Evolutionary conservation across 2,329 filamentous ascomycete species (phyloP).

Genomic region (Zymoseptoria crescenta): DNA sequence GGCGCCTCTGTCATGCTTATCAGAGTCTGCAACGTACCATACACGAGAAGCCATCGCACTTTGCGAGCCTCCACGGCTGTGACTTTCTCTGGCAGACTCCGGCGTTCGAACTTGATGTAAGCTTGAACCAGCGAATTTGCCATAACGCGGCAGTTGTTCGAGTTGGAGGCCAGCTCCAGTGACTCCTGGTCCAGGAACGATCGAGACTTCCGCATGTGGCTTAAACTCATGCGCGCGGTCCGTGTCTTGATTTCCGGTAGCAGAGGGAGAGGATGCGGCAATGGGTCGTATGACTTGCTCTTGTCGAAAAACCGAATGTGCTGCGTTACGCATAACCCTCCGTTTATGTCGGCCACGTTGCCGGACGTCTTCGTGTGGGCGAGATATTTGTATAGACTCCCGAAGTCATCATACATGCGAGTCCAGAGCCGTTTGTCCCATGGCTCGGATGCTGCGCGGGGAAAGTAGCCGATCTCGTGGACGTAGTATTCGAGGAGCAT

Average conservation of each 20-base stretch:
- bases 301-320: conserved; percentile 60
- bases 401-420: conserved; percentile 62
- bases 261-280: conserved; percentile 60
- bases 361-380: conserved; percentile 50
- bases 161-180: conserved; percentile 47
- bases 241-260: conserved; percentile 43
- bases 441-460: conserved; percentile 46
- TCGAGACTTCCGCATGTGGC: conserved; percentile 14
- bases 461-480: conserved; percentile 63
- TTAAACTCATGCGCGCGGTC: conserved; percentile 28
- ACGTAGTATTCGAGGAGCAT: conserved; percentile 62
- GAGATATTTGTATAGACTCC: conserved; percentile 61
- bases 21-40: conserved; percentile 65
- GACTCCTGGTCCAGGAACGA: neutral
- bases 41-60: conserved; percentile 70
- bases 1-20: conserved; percentile 56
- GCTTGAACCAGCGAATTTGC: conserved; percentile 52
- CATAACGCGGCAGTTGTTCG: conserved; percentile 28
- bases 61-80: conserved; percentile 62
- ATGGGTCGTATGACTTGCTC: conserved; percentile 50
- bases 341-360: conserved; percentile 39
- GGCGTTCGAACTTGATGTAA: conserved; percentile 62
- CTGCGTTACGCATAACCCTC: conserved; percentile 63
- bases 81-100: conserved; percentile 52
- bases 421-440: conserved; percentile 54